Evolutionary conservation across 2,329 filamentous ascomycete species (phyloP), one percentile per base, ranked within the genome.

Genomic region (Ascochyta koolunga): DNA sequence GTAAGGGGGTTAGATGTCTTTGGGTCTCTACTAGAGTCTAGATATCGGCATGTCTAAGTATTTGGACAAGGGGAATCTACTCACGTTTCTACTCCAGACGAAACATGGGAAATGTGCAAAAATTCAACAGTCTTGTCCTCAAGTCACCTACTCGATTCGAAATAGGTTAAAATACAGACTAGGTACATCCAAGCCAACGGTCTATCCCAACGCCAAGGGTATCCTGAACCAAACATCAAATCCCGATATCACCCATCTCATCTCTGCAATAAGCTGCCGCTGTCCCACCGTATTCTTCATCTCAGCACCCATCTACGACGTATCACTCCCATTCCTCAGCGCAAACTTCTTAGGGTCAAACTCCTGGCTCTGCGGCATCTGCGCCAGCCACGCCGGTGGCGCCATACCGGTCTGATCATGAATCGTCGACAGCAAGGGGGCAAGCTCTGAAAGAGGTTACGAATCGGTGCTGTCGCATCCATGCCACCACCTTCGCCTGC

Each of bases 361-460:
- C 4, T 59, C 54, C 27, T 66, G 50, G 35, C 61, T 53, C 39
- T 62, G 62, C 7, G 81, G 80, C 80, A 85, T 82, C 64, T 83
- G 78, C 50, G 80, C 80, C 63, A 85, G 60, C 91, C 91, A 96
- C 66, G 84, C 84, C 1, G 91, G 91, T 6, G 93, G 85, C 1
- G 83, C 82, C 67, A 96, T 92, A 0, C 91, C 91, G 0, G 91
- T 96, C 79, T 96, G 91, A 56, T 96, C 91, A 64, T 95, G 88
- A 67, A 96, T 93, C 0, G 91, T 96, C 9, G 83, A 86, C 78
- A 96, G 87, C 18, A 96, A 80, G 5, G 91, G 91, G 91, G 91
- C 57, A 96, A 79, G 71, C 87, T 89, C 80, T 95, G 91, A 78
- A 95, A 93, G 32, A 96, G 82, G 64, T 93, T 93, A 61, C 90